Base-by-base conservation (phyloP, 1,284 basidiomycete genomes). In the Ceratobasidium sp. region DNA sequence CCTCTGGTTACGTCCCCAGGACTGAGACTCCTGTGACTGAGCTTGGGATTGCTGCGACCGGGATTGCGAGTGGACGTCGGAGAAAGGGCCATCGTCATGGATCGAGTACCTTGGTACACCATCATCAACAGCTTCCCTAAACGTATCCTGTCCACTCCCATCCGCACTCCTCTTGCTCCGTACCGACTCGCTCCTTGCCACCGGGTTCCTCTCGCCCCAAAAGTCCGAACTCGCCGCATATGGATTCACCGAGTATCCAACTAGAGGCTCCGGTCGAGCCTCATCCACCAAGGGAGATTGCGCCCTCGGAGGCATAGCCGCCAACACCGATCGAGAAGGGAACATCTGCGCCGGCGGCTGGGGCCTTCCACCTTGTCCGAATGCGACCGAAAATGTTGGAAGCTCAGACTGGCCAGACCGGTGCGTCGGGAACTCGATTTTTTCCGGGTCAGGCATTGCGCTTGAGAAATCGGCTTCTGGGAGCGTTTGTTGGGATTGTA, bases 401-500 rank as follows among this genome's bases (percentile, higher is more conserved):
- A 67, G 63, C 49, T 67, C 63, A n/a, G n/a, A n/a, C 2, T n/a
- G 46, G 6, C 46, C 62, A 14, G 62, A 14, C 21, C 62, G 63
- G 28, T 67, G 49, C 11, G 63, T 44, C 26, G 63, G 63, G 38
- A 67, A 67, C 16, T 35, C 63, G 28, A 67, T 50, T 30, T 67
- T 67, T 41, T 67, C 63, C 28, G 63, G 50, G 32, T 67, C 63
- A 26, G 47, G 49, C 30, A 67, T 49, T 2, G 32, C 63, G 21
- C 55, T 50, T 18, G 63, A 52, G 75, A 86, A 86, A 75, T 86
- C 86, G 52, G 87, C 85, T n/a, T 83, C 86, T 58, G 83, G 81
- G 14, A 89, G 77, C 7, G 83, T 81, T 75, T 89, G 85, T 73
- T 89, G 83, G 7, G 84, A 82, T 75, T 87, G 85, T 73, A 92